phyloP scores from a whole-genome alignment of 2,329 filamentous ascomycete genomes.

The Pseudocercospora musae region DNA sequence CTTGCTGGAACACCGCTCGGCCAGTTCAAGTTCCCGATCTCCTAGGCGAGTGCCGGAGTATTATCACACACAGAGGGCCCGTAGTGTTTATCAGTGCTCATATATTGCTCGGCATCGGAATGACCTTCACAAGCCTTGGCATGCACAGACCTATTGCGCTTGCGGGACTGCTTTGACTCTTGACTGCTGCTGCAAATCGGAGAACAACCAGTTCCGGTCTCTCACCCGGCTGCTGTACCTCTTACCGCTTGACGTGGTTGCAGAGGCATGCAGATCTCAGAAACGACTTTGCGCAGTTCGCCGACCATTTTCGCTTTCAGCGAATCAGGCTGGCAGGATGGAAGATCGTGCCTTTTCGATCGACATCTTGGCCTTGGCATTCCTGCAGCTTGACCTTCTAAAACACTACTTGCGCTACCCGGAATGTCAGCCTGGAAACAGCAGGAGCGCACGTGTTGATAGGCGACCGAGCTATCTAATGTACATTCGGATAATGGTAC shows the following conservation, averaged over 20 bases:
- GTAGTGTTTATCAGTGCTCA: neutral
- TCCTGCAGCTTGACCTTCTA: neutral
- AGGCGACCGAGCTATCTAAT: neutral
- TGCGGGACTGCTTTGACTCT: neutral
- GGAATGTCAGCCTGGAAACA: constrained; percentile 7
- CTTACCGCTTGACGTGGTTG: constrained; percentile 12
- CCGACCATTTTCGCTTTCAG: neutral
- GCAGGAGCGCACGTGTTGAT: constrained; percentile 18
- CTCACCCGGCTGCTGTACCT: constrained; percentile 3
- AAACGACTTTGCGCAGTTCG: constrained; percentile 9
- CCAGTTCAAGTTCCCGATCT: constrained; percentile 14
- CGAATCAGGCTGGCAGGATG: constrained; percentile 14
- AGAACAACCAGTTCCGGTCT: constrained; percentile 14
- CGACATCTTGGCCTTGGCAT: constrained; percentile 21
- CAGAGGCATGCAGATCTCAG: constrained; percentile 18
- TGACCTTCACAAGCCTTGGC: neutral
- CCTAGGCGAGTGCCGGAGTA: neutral
- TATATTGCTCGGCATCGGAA: neutral
- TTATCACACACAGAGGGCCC: too few relatives aligned
- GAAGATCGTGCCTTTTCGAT: constrained; percentile 14
- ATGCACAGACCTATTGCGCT: neutral
- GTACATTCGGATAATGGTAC: constrained; percentile 4
- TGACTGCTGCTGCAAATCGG: constrained; percentile 1
- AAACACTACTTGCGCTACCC: constrained; percentile 8
- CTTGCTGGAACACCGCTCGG: constrained; percentile 14